Evolutionary conservation across 2,329 filamentous ascomycete genomes (phyloP).

Genomic region (Cercospora zeina): DNA sequence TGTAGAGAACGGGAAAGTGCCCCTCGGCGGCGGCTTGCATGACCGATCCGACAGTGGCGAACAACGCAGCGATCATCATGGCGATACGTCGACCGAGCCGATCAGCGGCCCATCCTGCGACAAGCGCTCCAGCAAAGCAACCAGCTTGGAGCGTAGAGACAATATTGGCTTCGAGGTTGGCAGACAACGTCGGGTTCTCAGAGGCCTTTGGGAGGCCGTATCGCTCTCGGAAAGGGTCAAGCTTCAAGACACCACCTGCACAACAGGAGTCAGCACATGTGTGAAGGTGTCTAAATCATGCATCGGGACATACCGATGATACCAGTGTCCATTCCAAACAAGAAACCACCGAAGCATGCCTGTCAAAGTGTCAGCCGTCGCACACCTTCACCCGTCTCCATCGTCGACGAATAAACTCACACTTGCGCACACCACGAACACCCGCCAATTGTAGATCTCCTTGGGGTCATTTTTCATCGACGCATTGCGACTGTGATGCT

Average conservation of each 20-base stretch:
- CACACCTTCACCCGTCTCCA: slow-evolving; percentile 43
- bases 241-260: slow-evolving; percentile 60
- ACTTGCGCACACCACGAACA: slow-evolving; percentile 64
- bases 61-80: slow-evolving; percentile 61
- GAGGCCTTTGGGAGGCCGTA: slow-evolving; percentile 50
- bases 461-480: slow-evolving; percentile 67
- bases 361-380: slow-evolving; percentile 1
- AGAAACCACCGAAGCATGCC: slow-evolving; percentile 67
- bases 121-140: slow-evolving; percentile 71
- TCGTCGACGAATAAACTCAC: slow-evolving; percentile 43
- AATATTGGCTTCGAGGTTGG: slow-evolving; percentile 47
- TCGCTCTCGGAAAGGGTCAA: slow-evolving; percentile 59
- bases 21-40: slow-evolving; percentile 64
- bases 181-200: slow-evolving; percentile 29
- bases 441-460: slow-evolving; percentile 70
- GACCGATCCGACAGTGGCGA: slow-evolving; percentile 67
- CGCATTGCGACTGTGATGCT: slow-evolving; percentile 57
- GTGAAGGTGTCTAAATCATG: neutral
- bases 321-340: slow-evolving; percentile 67
- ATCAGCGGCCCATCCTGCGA: slow-evolving; percentile 71
- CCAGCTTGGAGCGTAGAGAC: slow-evolving; percentile 74
- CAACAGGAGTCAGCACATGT: neutral
- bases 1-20: slow-evolving; percentile 28
- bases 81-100: slow-evolving; percentile 68
- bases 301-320: slow-evolving; percentile 53